Conservation (phyloP, 257 asterid species). For the Solanum boliviense region DNA sequence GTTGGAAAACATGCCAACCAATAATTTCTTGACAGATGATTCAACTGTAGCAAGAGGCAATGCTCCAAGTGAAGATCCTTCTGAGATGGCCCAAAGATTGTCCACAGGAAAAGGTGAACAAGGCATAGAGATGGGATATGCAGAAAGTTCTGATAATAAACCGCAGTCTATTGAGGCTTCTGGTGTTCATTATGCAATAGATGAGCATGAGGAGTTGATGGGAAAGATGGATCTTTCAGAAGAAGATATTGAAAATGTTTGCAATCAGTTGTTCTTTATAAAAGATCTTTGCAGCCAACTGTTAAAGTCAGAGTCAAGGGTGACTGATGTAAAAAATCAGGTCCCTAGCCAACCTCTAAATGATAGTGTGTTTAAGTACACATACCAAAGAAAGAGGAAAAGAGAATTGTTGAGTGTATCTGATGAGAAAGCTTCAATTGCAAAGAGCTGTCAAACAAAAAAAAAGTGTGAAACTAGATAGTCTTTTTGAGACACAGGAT, state of each 20-base stretch:
- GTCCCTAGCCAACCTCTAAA: conserved; percentile 10
- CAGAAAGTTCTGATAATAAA: conserved; percentile 5
- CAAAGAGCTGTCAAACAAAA: conserved; percentile 6
- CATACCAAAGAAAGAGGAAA: conserved; percentile 67
- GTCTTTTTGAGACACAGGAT: conserved; percentile 13
- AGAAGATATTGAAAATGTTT: conserved; percentile 18
- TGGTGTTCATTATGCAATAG: conserved; percentile 5
- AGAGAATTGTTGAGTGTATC: conserved; percentile 15
- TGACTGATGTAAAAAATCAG: conserved; percentile 1
- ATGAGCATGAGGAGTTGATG: conserved; percentile 1
- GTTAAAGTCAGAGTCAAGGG: conserved; percentile 11
- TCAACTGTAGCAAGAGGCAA: not conserved
- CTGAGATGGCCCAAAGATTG: conserved; percentile 7
- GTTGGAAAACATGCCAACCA: conserved; percentile 4
- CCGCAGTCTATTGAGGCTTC: not conserved
- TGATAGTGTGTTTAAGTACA: conserved; percentile 42
- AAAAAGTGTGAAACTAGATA: conserved; percentile 2
- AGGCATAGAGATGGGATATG: not conserved
- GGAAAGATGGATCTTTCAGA: conserved; percentile 13
- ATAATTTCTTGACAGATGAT: conserved; percentile 3
- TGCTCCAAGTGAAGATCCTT: conserved; percentile 6
- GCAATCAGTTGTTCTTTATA: not conserved
- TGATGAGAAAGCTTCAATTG: conserved; percentile 17
- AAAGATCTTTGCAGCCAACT: not conserved
- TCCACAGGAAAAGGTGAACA: conserved; percentile 15